Evolutionary conservation across 2,329 filamentous ascomycete genomes (phyloP), one percentile per base, ranked within the genome.

Genomic region (Colletotrichum costaricense): DNA sequence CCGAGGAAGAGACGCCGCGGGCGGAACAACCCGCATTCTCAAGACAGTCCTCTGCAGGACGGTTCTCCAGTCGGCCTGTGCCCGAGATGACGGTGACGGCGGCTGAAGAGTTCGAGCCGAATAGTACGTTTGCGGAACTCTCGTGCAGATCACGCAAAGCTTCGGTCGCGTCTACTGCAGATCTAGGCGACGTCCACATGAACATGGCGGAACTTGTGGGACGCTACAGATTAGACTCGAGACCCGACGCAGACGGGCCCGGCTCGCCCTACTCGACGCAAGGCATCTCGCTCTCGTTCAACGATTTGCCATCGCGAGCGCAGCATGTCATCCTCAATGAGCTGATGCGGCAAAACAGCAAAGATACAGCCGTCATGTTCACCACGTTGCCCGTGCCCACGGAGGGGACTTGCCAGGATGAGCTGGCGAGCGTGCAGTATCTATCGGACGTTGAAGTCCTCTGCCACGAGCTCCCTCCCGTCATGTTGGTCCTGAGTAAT

Each of bases 251-350:
- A 16, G 78, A 76, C 24, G 78, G 81, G 7, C 78, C 75, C 6
- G 84, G 84, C 5, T 87, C 86, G 4, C 81, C 84, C 19, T 89
- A 88, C 78, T 88, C 89, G 3, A 89, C 89, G 26, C 90, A 92
- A 65, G 87, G 90, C 3, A 82, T 94, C 4, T 89, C 94, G 0
- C 85, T 97, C 2, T 94, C 92, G 2, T 97, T 97, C 85, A 97
- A 97, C 77, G 94, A 97, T 78, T 85, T 97, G 4, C 94, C 95
- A 0, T 94, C 93, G 77, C 91, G 94, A 19, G 94, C 94, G 2
- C 95, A 97, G 80, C 94, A 97, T 81, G 84, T 97, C 46, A 95
- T 97, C 33, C 83, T 97, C 19, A 97, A 97, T 80, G 94, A 97
- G 81, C 84, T 97, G 76, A 95, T 97, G 85, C 86, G 88, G 3